These are phyloP conservation scores for Echium plantagineum DNA, from an alignment of 257 asterid species.

Conservation along the genomic window DNA sequence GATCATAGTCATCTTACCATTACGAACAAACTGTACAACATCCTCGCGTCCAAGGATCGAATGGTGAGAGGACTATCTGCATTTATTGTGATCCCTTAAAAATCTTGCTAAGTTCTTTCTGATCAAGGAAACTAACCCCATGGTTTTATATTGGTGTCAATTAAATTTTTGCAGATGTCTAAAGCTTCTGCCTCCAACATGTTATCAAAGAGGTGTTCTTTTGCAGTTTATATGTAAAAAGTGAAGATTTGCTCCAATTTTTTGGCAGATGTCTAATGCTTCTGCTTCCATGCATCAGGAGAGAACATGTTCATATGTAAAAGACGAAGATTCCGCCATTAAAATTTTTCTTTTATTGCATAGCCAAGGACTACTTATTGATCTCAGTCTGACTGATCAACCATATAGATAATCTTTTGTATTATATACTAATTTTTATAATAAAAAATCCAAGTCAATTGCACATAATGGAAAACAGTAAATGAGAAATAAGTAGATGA, in stretches of 20 bases:
- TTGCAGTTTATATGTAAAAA: constrained; percentile 32
- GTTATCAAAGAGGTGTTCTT: constrained; percentile 46
- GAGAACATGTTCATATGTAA: not conserved
- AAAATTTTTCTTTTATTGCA: too few relatives aligned
- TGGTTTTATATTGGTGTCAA: not conserved
- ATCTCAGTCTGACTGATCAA: too few relatives aligned
- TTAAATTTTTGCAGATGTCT: constrained; percentile 32
- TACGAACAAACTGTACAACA: constrained; percentile 18
- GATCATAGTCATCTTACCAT: constrained; percentile 21
- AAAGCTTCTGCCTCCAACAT: constrained; percentile 34
- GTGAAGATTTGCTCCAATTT: too few relatives aligned
- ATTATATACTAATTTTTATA: too few relatives aligned
- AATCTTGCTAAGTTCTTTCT: not conserved
- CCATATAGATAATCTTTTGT: too few relatives aligned
- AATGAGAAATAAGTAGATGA: too few relatives aligned
- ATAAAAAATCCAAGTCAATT: too few relatives aligned
- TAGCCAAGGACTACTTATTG: too few relatives aligned
- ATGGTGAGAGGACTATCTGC: constrained; percentile 19
- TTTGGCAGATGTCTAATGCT: too few relatives aligned
- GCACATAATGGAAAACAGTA: too few relatives aligned
- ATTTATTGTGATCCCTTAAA: not conserved
- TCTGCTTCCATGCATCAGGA: too few relatives aligned
- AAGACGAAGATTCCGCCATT: not conserved
- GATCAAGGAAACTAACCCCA: too few relatives aligned
- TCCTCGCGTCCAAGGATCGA: constrained; percentile 20